Conservation (phyloP, 2,329 filamentous ascomycete species). For the Monosporascus ibericus region DNA sequence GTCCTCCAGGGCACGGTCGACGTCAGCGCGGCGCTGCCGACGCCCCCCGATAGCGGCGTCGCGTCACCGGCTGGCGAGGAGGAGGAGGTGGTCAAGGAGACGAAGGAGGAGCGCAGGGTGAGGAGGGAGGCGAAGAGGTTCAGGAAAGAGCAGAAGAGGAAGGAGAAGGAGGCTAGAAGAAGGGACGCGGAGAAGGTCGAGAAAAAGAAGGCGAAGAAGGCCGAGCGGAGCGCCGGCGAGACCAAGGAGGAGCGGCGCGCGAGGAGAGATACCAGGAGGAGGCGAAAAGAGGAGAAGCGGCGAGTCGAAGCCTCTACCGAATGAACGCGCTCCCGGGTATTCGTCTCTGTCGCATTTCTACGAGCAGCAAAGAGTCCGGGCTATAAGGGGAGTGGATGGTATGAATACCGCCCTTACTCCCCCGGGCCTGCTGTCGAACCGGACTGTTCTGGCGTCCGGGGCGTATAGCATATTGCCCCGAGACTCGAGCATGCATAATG, state of each 20-base stretch:
- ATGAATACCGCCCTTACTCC: too few relatives aligned
- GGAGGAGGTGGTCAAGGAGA: slow-evolving; percentile 30
- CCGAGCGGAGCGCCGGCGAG: slow-evolving; percentile 26
- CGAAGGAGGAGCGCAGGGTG: slow-evolving; percentile 17
- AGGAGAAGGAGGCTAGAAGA: slow-evolving; percentile 17
- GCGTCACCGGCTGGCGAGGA: slow-evolving; percentile 25
- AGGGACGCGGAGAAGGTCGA: slow-evolving; percentile 24
- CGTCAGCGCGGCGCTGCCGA: slow-evolving; percentile 17
- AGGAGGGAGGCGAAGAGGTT: slow-evolving; percentile 20
- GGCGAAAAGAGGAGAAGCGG: slow-evolving; percentile 27
- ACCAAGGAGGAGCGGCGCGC: slow-evolving; percentile 41
- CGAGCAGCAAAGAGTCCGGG: too few relatives aligned
- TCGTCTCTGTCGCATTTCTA: too few relatives aligned
- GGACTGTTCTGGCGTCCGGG: too few relatives aligned
- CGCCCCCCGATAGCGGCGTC: slow-evolving; percentile 25
- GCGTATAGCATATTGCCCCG: too few relatives aligned
- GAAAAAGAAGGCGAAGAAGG: slow-evolving; percentile 15
- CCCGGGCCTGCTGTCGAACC: too few relatives aligned
- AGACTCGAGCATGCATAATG: too few relatives aligned
- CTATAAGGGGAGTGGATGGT: too few relatives aligned
- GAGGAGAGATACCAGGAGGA: slow-evolving; percentile 38
- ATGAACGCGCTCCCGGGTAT: slow-evolving; percentile 2
- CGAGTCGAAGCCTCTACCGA: slow-evolving; percentile 10
- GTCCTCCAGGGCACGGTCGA: slow-evolving; percentile 65
- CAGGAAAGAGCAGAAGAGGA: slow-evolving; percentile 26